Percentiles rank a stretch among this genome's conserved stretches.
Conservation (phyloP, 768 basidiomycete genomes). For the Leccinellum rugosiceps region DNA sequence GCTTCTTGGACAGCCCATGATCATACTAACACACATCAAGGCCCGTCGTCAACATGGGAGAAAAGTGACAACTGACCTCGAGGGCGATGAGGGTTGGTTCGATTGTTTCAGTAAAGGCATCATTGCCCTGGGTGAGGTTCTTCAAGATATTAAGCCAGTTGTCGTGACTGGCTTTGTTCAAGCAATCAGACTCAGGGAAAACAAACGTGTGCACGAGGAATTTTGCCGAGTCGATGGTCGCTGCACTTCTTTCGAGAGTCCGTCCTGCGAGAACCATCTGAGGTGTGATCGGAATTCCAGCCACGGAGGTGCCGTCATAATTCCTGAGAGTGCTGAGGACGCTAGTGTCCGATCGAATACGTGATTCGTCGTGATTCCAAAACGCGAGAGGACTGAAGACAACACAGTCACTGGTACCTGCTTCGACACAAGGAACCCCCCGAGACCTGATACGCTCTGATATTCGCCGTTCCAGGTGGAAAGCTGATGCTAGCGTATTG, state of each 20-base stretch:
- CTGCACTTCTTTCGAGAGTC: conserved; percentile 46
- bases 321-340: conserved; percentile 58
- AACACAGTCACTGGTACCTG: conserved; percentile 55
- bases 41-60: not conserved
- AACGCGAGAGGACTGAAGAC: conserved; percentile 72
- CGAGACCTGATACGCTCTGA: conserved; percentile 42
- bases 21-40: conserved; percentile 44
- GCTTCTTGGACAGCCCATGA: conserved; percentile 42
- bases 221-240: conserved; percentile 59
- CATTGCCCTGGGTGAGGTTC: conserved; percentile 36
- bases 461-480: conserved; percentile 59
- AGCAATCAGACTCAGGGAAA: conserved; percentile 73
- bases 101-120: conserved; percentile 39
- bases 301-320: conserved; percentile 50
- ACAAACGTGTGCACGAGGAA: conserved; percentile 81
- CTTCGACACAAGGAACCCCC: conserved; percentile 52
- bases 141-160: conserved; percentile 60
- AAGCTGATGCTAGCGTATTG: conserved; percentile 58
- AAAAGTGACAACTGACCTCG: conserved; percentile 34
- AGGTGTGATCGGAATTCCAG: conserved; percentile 63
- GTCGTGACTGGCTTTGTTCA: conserved; percentile 56
- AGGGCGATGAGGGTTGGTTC: conserved; percentile 44
- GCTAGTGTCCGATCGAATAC: conserved; percentile 50
- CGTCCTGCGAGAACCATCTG: conserved; percentile 78
- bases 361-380: conserved; percentile 63